phyloP scores from a whole-genome alignment of 768 basidiomycete genomes.

The Kwoniella bestiolae region DNA sequence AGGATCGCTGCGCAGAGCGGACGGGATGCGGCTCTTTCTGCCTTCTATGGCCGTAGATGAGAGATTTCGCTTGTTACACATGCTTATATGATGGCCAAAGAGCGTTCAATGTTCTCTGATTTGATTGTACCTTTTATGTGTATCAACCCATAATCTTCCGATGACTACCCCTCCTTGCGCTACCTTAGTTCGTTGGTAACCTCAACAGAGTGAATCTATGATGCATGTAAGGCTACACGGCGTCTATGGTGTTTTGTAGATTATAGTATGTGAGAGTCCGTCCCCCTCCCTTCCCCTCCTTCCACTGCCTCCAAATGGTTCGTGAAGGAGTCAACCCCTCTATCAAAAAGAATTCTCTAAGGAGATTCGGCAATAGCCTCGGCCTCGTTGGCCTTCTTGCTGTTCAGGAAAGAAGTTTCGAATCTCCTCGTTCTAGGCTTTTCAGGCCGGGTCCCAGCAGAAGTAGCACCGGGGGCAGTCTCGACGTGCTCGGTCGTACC shows the following conservation, averaged over 20 bases:
- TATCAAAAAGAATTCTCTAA: background rate
- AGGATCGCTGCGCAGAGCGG: background rate
- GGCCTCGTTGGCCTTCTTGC: background rate
- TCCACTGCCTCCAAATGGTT: too few relatives aligned
- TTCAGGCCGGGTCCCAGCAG: background rate
- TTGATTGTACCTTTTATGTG: background rate
- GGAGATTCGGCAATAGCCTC: constrained; percentile 5
- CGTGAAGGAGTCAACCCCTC: background rate
- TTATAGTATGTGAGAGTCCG: background rate
- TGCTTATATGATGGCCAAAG: accelerated
- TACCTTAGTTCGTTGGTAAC: background rate
- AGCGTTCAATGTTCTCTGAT: too few relatives aligned
- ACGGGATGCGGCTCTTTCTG: background rate
- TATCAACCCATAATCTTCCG: background rate
- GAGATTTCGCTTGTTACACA: background rate
- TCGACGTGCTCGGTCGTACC: constrained; percentile 38
- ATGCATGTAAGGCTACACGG: constrained; percentile 10
- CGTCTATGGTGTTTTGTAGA: background rate
- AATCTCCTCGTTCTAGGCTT: constrained; percentile 21
- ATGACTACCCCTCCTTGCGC: background rate
- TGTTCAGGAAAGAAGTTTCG: constrained; percentile 13
- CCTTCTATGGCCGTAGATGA: constrained; percentile 10
- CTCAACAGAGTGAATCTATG: too few relatives aligned
- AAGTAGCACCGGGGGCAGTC: background rate
- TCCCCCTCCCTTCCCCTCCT: background rate